phyloP scores from a whole-genome alignment of 2,329 filamentous ascomycete genomes.

The Pezicula neosporulosa region DNA sequence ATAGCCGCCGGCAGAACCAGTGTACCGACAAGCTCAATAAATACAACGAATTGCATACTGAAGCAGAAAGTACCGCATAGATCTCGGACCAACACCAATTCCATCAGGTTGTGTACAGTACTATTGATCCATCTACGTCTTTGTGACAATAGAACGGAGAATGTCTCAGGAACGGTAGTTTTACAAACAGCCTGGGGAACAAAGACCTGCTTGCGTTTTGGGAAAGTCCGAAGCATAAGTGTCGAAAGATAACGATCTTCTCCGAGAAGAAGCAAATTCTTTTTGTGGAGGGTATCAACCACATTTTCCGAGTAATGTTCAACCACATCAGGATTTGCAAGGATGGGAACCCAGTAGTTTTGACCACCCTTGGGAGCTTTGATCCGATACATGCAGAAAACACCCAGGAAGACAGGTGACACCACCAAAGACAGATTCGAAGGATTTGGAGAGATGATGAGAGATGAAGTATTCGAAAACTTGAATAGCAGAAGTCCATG shows the following conservation, averaged over 20 bases:
- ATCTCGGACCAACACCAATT: constrained; percentile 90
- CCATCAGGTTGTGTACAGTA: constrained; percentile 98
- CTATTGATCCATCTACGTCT: constrained; percentile 99
- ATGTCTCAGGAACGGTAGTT: constrained; percentile 90
- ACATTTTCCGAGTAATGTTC: constrained; percentile 99
- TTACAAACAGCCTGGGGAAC: constrained; percentile 99
- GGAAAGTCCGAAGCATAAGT: constrained; percentile 97
- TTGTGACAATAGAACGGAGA: constrained; percentile 89
- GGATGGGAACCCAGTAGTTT: constrained; percentile 99
- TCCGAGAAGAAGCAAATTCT: constrained; percentile 86
- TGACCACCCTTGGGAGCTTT: constrained; percentile 97
- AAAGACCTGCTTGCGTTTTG: constrained; percentile 98
- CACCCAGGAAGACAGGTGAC: constrained; percentile 97
- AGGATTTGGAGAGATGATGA: constrained; percentile 93
- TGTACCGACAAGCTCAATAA: constrained; percentile 91
- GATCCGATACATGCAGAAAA: constrained; percentile 99
- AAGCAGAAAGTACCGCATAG: constrained; percentile 99
- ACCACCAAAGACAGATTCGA: constrained; percentile 98
- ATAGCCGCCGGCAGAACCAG: constrained; percentile 94
- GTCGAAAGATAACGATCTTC: constrained; percentile 96
- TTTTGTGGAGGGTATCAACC: constrained; percentile 96
- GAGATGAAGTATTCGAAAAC: constrained; percentile 99
- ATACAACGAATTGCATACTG: constrained; percentile 99
- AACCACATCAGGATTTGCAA: constrained; percentile 96
- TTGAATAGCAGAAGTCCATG: constrained; percentile 96